phyloP scores from a whole-genome alignment of 2,329 filamentous ascomycete genomes.

The Neonectria hederae region DNA sequence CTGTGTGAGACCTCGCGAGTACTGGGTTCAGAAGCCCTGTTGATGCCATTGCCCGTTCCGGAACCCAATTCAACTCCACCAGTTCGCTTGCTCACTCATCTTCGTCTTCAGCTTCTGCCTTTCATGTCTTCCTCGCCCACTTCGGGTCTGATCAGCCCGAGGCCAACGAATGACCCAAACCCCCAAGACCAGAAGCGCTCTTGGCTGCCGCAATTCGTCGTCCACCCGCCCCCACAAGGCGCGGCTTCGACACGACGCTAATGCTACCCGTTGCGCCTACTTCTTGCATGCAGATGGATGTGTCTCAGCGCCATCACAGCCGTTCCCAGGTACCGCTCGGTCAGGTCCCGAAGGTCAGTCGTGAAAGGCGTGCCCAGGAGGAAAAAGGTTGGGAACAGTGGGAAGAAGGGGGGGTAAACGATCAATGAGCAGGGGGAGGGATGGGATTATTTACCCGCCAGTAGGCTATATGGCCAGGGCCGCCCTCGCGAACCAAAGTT shows the following conservation, averaged over 20 bases:
- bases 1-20: background rate
- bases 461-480: constrained; percentile 20
- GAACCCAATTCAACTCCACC: constrained; percentile 9
- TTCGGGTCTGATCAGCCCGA: constrained; percentile 36
- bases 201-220: constrained; percentile 24
- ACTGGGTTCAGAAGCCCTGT: background rate
- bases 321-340: constrained; percentile 37
- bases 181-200: constrained; percentile 26
- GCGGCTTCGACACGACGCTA: constrained; percentile 34
- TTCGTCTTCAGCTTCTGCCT: background rate
- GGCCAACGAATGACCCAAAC: constrained; percentile 18
- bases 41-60: constrained; percentile 9
- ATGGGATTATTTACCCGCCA: constrained; percentile 14
- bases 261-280: constrained; percentile 33
- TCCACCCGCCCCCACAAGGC: constrained; percentile 31
- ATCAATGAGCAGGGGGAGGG: constrained; percentile 8
- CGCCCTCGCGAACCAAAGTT: background rate
- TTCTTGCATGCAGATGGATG: constrained; percentile 30
- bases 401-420: background rate
- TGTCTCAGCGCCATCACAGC: constrained; percentile 33
- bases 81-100: constrained; percentile 1
- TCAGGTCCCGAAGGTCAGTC: constrained; percentile 38
- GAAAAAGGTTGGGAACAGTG: background rate
- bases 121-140: constrained; percentile 4
- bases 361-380: constrained; percentile 2